These are phyloP conservation scores for Cylindrotheca closterium DNA, from an alignment of 108 stramenopile genomes.

Conservation along the genomic window DNA sequence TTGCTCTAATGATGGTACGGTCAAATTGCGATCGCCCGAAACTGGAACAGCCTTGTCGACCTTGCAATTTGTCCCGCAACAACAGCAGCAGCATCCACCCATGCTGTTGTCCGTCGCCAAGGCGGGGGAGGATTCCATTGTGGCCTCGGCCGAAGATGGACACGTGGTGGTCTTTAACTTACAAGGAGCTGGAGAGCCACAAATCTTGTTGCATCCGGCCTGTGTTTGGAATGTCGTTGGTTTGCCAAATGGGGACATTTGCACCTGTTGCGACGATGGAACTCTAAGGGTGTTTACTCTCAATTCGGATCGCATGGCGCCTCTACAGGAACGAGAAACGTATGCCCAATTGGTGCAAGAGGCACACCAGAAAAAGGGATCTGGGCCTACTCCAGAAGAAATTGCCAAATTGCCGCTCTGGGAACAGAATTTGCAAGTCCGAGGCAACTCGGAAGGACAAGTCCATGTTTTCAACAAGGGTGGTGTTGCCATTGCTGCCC, in stretches of 20 bases:
- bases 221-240: constrained; percentile 75
- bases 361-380: constrained; percentile 40
- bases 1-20: constrained; percentile 92
- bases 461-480: constrained; percentile 90
- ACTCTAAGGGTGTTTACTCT: constrained; percentile 75
- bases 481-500: constrained; percentile 90
- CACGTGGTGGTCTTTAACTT: constrained; percentile 69
- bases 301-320: constrained; percentile 59
- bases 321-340: constrained; percentile 50
- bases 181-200: constrained; percentile 22
- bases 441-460: constrained; percentile 85
- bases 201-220: constrained; percentile 69
- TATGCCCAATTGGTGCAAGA: constrained; percentile 58
- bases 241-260: constrained; percentile 71
- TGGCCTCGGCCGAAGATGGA: constrained; percentile 78
- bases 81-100: constrained; percentile 34
- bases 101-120: constrained; percentile 69
- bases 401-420: constrained; percentile 87
- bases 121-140: constrained; percentile 22
- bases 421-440: constrained; percentile 63
- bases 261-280: constrained; percentile 90
- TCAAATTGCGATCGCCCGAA: constrained; percentile 75
- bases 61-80: constrained; percentile 44
- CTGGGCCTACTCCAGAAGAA: constrained; percentile 79
- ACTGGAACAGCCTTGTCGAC: constrained; percentile 79